These are phyloP conservation scores for Paspalum vaginatum DNA, from an alignment of 176 grass and related monocot genomes.

Conservation along the genomic window DNA sequence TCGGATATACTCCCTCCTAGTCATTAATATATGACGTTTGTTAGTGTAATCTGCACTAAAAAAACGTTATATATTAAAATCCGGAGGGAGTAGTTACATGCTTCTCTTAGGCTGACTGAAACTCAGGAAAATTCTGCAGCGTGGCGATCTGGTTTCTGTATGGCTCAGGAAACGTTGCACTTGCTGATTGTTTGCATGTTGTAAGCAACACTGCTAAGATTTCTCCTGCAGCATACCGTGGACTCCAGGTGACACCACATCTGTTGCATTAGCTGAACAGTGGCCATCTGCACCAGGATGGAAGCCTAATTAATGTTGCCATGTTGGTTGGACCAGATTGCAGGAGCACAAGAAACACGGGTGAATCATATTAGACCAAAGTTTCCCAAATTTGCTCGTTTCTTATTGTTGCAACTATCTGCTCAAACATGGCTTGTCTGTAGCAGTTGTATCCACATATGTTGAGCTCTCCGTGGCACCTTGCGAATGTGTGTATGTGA, in stretches of 20 bases:
- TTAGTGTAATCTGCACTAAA: too few species aligned
- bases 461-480: neutral
- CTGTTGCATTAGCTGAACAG: slow-evolving; percentile 20
- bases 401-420: neutral
- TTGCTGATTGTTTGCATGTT: neutral
- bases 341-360: neutral
- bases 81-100: too few species aligned
- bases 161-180: slow-evolving; percentile 7
- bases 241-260: neutral
- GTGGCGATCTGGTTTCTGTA: neutral
- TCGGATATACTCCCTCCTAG: too few species aligned
- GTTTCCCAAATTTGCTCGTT: neutral
- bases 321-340: neutral
- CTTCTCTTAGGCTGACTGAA: neutral
- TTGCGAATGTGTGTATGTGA: neutral
- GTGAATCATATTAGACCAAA: neutral
- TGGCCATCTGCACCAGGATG: neutral
- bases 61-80: too few species aligned
- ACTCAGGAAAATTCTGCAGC: neutral
- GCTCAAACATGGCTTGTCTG: neutral
- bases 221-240: neutral
- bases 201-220: neutral
- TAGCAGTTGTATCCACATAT: slow-evolving; percentile 31
- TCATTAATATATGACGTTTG: too few species aligned
- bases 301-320: neutral